These are phyloP conservation scores for Coemansia sp. DNA, from an alignment of 192 early-diverging fungal genomes.

Conservation along the genomic window DNA sequence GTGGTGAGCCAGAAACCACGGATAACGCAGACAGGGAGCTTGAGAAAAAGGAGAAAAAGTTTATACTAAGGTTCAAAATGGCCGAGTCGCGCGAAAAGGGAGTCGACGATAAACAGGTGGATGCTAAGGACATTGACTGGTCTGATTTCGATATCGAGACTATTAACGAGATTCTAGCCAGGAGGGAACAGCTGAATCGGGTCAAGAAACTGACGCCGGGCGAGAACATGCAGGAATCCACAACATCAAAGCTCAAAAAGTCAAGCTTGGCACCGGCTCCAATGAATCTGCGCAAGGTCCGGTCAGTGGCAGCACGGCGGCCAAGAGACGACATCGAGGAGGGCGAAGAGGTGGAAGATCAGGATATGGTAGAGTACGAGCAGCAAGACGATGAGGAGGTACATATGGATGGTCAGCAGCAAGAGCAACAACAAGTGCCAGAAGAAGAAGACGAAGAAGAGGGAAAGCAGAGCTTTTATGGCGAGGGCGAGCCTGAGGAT, in stretches of 20 bases:
- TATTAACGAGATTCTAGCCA: slow-evolving; percentile 39
- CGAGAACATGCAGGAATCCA: slow-evolving; percentile 11
- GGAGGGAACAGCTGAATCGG: slow-evolving; percentile 33
- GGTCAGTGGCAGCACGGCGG: not conserved
- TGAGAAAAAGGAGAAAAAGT: slow-evolving; percentile 25
- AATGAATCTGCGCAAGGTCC: slow-evolving; percentile 17
- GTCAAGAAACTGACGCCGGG: not conserved
- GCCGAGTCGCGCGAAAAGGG: not conserved
- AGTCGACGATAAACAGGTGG: not conserved
- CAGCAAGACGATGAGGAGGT: not conserved
- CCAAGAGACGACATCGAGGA: slow-evolving; percentile 10
- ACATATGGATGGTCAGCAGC: not conserved
- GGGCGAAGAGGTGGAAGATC: slow-evolving; percentile 12
- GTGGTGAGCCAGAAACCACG: not conserved
- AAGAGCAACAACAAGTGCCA: too few species aligned
- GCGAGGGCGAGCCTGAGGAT: not conserved
- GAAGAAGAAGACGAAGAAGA: not conserved
- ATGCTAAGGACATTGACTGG: slow-evolving; percentile 50
- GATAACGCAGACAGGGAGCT: not conserved
- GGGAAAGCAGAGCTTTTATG: not conserved
- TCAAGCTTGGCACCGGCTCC: slow-evolving; percentile 50
- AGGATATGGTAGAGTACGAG: slow-evolving; percentile 3
- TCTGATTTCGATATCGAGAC: slow-evolving; percentile 51
- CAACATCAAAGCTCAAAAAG: slow-evolving; percentile 37
- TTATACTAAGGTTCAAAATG: slow-evolving; percentile 42